These are phyloP conservation scores for Mucor sp. DNA, from an alignment of 371 early-diverging fungal genomes.

Conservation along the genomic window DNA sequence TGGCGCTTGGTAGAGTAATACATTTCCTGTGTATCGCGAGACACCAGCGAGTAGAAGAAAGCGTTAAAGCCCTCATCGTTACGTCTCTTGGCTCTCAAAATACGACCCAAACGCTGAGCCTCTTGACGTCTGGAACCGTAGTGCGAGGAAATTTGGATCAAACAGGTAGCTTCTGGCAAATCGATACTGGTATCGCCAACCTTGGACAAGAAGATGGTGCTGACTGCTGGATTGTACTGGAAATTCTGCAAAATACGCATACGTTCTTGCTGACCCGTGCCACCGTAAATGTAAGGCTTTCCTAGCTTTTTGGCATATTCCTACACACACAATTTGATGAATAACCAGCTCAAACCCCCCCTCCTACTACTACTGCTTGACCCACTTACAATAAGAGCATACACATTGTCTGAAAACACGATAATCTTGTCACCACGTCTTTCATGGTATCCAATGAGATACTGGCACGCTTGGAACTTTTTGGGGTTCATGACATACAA, in stretches of 20 bases:
- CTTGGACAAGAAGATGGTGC: slow-evolving; percentile 98
- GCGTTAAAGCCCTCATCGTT: slow-evolving; percentile 97
- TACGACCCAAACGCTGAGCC: slow-evolving; percentile 97
- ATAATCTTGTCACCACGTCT: slow-evolving; percentile 98
- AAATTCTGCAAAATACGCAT: slow-evolving; percentile 96
- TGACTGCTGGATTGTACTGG: slow-evolving; percentile 91
- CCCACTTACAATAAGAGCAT: slow-evolving; percentile 82
- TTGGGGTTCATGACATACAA: slow-evolving; percentile 98
- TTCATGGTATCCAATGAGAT: slow-evolving; percentile 96
- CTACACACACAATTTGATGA: slow-evolving; percentile 20
- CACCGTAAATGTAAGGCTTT: slow-evolving; percentile 98
- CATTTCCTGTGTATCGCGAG: slow-evolving; percentile 99
- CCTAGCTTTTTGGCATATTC: slow-evolving; percentile 92
- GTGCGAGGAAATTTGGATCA: slow-evolving; percentile 99
- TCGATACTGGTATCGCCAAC: slow-evolving; percentile 99
- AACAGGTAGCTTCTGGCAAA: slow-evolving; percentile 99
- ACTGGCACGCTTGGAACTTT: slow-evolving; percentile 98
- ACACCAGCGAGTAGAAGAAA: slow-evolving; percentile 98
- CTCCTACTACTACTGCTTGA: too few species aligned
- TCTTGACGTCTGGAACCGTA: slow-evolving; percentile 99
- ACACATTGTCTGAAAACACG: slow-evolving; percentile 99
- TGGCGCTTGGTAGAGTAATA: slow-evolving; percentile 98
- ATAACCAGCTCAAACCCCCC: not conserved
- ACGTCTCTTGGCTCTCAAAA: slow-evolving; percentile 97
- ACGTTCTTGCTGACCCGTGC: slow-evolving; percentile 95